Evolutionary conservation across 441 rosid genomes (phyloP).

Genomic region (Adansonia madagascariensis): DNA sequence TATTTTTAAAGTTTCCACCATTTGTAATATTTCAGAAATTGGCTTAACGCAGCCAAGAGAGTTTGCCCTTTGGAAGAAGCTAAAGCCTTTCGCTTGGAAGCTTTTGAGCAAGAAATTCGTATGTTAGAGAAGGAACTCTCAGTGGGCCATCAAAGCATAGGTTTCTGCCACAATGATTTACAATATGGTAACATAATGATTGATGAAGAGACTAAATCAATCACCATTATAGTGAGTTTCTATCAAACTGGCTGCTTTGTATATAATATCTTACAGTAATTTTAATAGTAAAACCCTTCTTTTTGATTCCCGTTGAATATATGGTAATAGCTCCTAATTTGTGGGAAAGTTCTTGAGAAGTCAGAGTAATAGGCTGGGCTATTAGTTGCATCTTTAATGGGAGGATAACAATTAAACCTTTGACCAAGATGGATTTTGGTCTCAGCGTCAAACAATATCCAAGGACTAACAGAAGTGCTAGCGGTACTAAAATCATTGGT

Average conservation of each 20-base stretch:
- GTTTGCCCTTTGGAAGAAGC: constrained; percentile 73
- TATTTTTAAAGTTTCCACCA: neutral
- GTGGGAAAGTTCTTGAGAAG: constrained; percentile 2
- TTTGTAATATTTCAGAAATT: constrained; percentile 53
- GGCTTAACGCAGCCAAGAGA: constrained; percentile 67
- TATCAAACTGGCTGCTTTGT: constrained; percentile 16
- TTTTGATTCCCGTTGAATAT: neutral
- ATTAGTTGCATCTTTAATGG: neutral
- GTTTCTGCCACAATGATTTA: constrained; percentile 93
- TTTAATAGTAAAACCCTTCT: neutral
- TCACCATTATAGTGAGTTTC: constrained; percentile 84
- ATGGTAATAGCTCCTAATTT: neutral
- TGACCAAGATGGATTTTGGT: neutral
- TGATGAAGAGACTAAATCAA: constrained; percentile 74
- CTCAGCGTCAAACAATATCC: neutral
- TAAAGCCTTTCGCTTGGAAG: constrained; percentile 61
- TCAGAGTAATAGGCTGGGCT: neutral
- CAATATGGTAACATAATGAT: constrained; percentile 97
- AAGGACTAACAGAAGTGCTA: neutral
- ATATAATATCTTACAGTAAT: constrained; percentile 4
- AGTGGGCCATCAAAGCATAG: constrained; percentile 49
- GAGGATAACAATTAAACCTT: constrained; percentile 2
- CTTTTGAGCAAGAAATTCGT: constrained; percentile 61
- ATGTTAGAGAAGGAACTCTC: constrained; percentile 58
- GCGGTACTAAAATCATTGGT: neutral